phyloP scores from a whole-genome alignment of 768 basidiomycete species.

The Tubosaeta sp. region DNA sequence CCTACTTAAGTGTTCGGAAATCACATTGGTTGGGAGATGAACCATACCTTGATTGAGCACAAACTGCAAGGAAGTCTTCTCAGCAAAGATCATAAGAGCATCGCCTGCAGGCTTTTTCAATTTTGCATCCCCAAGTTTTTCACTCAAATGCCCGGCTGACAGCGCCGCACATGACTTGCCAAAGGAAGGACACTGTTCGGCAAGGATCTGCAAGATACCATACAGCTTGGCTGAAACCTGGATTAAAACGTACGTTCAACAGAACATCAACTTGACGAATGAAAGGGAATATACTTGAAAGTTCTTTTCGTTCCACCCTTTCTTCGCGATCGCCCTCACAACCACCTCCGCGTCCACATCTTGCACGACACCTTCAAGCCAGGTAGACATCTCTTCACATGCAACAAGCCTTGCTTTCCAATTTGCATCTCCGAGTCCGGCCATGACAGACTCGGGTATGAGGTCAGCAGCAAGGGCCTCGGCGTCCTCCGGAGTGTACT shows the following conservation, averaged over 20 bases:
- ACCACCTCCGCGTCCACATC: conserved; percentile 83
- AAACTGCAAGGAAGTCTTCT: conserved; percentile 92
- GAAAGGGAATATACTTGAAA: conserved; percentile 65
- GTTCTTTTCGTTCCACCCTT: conserved; percentile 98
- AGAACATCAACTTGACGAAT: neutral
- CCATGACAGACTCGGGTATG: conserved; percentile 67
- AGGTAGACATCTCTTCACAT: conserved; percentile 77
- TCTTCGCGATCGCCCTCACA: conserved; percentile 83
- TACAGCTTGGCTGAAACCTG: conserved; percentile 92
- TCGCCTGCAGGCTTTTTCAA: conserved; percentile 96
- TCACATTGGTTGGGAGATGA: conserved; percentile 3
- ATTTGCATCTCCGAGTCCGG: conserved; percentile 77
- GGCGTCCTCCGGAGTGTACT: conserved; percentile 88
- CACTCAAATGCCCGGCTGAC: conserved; percentile 74
- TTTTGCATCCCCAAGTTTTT: conserved; percentile 95
- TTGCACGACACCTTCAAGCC: conserved; percentile 69
- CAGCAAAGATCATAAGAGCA: conserved; percentile 74
- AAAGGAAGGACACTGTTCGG: conserved; percentile 78
- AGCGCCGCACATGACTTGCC: conserved; percentile 81
- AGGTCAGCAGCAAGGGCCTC: conserved; percentile 69
- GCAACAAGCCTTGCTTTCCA: conserved; percentile 93
- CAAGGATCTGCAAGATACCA: conserved; percentile 65
- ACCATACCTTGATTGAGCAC: conserved; percentile 83
- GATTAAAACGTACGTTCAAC: conserved; percentile 6
- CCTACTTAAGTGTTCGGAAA: conserved; percentile 15